Percentiles rank a stretch among this genome's conserved stretches.
Evolutionary conservation across 2,329 filamentous ascomycete genomes (phyloP).

Genomic region (Sordariomycetes sp.): DNA sequence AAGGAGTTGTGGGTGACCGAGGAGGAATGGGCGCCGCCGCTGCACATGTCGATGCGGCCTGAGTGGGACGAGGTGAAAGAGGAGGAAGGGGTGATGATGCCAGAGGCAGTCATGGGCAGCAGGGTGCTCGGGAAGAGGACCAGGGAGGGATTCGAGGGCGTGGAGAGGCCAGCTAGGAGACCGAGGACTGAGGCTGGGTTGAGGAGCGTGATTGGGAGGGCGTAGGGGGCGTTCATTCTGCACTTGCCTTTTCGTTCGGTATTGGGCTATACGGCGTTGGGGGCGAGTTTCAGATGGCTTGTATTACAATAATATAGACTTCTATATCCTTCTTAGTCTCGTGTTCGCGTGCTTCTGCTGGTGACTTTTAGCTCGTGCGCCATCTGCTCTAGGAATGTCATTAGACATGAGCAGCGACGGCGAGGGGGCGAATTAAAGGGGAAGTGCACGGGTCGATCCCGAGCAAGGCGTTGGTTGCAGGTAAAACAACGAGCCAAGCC

Average conservation of each 20-base stretch:
- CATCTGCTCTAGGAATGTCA: too few relatives aligned
- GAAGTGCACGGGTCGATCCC: too few relatives aligned
- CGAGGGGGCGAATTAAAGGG: too few relatives aligned
- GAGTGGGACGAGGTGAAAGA: not conserved
- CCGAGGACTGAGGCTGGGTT: not conserved
- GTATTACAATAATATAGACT: not conserved
- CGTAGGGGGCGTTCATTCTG: not conserved
- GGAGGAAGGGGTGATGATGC: not conserved
- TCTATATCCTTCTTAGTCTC: not conserved
- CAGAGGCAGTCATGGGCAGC: not conserved
- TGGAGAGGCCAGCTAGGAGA: not conserved
- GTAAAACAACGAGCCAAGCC: too few relatives aligned
- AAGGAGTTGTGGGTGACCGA: constrained; percentile 9
- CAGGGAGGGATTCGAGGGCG: not conserved
- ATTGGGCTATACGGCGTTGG: not conserved
- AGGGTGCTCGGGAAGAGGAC: not conserved
- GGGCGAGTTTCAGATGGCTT: not conserved
- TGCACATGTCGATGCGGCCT: not conserved
- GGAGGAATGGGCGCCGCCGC: constrained; percentile 14
- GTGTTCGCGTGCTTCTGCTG: too few relatives aligned
- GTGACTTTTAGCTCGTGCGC: too few relatives aligned
- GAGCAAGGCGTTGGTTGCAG: too few relatives aligned
- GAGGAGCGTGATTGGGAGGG: not conserved
- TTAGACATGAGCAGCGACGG: too few relatives aligned
- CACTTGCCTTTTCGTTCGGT: too few relatives aligned